Conservation (phyloP, 108 stramenopile genomes). For the Chaetoceros muelleri region DNA sequence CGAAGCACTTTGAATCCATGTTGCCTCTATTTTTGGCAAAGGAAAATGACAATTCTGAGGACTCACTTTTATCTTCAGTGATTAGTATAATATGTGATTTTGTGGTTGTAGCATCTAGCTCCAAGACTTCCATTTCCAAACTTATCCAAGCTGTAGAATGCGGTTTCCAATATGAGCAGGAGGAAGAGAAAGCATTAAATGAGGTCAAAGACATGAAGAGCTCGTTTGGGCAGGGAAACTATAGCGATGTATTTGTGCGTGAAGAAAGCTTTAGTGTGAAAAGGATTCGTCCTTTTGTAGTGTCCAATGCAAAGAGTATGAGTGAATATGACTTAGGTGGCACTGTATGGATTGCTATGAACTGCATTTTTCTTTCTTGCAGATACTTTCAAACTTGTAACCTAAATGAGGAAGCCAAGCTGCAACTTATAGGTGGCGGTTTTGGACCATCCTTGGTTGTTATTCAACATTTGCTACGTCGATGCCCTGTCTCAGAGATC, state of each 20-base stretch:
- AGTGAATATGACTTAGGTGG: constrained; percentile 26
- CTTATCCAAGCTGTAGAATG: constrained; percentile 12
- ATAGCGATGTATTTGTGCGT: no score
- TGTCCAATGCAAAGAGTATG: constrained; percentile 9
- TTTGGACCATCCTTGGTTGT: constrained; percentile 67
- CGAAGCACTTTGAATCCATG: constrained; percentile 22
- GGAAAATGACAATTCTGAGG: constrained; percentile 29
- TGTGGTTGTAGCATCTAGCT: constrained; percentile 5
- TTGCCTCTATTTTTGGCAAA: constrained; percentile 38
- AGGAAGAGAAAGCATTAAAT: no score
- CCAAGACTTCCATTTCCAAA: constrained; percentile 15
- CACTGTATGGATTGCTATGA: constrained; percentile 29
- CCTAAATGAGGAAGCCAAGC: background rate
- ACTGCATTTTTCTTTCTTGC: constrained; percentile 20
- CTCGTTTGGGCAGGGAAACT: no score
- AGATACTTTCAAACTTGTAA: no score
- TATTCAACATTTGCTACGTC: constrained; percentile 73
- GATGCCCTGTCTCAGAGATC: constrained; percentile 54
- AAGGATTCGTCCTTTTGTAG: constrained; percentile 10
- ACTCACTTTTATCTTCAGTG: constrained; percentile 5
- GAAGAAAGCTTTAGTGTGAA: constrained; percentile 21
- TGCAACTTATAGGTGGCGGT: constrained; percentile 2
- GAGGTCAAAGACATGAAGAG: no score
- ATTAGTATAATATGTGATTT: constrained; percentile 3
- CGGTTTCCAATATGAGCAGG: no score